These are phyloP conservation scores for Saccharomyces eubayanus DNA, from an alignment of 805 yeast genomes.

Conservation along the genomic window DNA sequence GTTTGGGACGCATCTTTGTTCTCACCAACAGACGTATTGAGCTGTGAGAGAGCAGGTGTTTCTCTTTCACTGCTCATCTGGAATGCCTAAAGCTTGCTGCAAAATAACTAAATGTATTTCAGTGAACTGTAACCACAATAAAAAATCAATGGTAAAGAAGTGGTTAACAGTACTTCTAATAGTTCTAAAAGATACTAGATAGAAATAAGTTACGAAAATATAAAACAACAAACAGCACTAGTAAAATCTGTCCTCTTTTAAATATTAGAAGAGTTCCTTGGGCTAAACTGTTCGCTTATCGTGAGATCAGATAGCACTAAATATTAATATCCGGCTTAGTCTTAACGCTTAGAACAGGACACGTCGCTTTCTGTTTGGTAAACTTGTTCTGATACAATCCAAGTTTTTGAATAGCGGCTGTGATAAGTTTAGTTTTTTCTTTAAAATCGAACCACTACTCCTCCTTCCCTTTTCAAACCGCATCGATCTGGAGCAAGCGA, in stretches of 20 bases:
- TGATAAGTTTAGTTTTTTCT: neutral
- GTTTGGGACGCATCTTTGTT: conserved; percentile 4
- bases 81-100: neutral
- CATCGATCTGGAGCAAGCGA: neutral
- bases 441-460: neutral
- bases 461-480: neutral
- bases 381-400: neutral
- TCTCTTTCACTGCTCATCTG: neutral
- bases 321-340: neutral
- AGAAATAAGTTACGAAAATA: neutral
- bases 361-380: neutral
- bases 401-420: neutral
- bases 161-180: neutral
- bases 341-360: neutral
- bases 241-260: neutral
- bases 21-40: conserved; percentile 11
- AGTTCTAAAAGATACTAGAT: neutral
- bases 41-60: conserved; percentile 10
- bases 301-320: neutral
- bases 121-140: neutral
- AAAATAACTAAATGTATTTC: neutral
- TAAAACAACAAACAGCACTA: neutral
- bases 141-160: neutral
- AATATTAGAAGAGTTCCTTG: neutral
- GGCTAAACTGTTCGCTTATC: neutral